These are phyloP conservation scores for Durusdinium trenchii DNA, from an alignment of 73 alveolate genomes.

Conservation along the genomic window DNA sequence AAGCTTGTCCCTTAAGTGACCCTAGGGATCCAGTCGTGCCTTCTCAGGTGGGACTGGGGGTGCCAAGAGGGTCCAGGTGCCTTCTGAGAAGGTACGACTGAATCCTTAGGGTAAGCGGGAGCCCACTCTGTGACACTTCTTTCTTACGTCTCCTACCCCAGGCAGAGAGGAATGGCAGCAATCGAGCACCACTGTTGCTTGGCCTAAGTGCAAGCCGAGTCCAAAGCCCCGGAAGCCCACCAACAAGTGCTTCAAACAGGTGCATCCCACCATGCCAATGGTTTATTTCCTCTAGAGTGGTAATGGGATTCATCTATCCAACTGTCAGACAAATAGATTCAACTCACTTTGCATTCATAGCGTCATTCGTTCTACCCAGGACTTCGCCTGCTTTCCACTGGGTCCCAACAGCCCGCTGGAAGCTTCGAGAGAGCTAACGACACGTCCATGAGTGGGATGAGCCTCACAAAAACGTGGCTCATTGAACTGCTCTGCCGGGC, in stretches of 20 bases:
- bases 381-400: neutral
- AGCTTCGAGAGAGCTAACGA: constrained; percentile 55
- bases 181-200: constrained; percentile 84
- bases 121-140: neutral
- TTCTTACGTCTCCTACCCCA: constrained; percentile 9
- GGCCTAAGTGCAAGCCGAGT: neutral
- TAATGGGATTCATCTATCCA: neutral
- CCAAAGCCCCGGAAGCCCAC: neutral
- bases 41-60: too few relatives aligned
- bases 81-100: too few relatives aligned
- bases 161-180: constrained; percentile 88
- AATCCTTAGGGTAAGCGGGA: neutral
- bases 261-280: neutral
- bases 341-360: neutral
- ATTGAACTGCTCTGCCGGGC: neutral
- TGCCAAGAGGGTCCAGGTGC: too few relatives aligned
- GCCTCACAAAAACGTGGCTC: too few relatives aligned
- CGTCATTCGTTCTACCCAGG: neutral
- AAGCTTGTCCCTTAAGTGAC: neutral
- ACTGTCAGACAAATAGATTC: neutral
- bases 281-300: neutral
- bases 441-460: constrained; percentile 62
- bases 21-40: too few relatives aligned
- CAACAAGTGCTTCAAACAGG: neutral
- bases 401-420: constrained; percentile 49